Evolutionary conservation across 1,284 basidiomycete species (phyloP).

Genomic region (Mrakiaceae sp.): DNA sequence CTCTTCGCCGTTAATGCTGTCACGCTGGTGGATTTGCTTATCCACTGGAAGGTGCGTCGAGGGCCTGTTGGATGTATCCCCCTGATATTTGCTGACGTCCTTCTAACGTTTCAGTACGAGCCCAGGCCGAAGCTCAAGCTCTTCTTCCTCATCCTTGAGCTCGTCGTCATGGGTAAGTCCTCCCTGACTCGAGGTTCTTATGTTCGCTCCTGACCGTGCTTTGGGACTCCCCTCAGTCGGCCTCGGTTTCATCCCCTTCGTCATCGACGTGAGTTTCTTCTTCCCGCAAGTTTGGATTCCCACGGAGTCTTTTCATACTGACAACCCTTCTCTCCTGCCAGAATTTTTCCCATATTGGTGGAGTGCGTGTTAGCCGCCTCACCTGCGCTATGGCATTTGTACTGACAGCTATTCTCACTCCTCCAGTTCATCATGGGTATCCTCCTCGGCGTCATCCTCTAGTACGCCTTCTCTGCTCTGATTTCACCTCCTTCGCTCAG

Average conservation of each 20-base stretch:
- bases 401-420: slow-evolving; percentile 3
- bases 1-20: slow-evolving; percentile 87
- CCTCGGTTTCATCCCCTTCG: slow-evolving; percentile 67
- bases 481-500: not conserved
- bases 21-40: slow-evolving; percentile 65
- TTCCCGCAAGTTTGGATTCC: not conserved
- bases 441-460: slow-evolving; percentile 61
- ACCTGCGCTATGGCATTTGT: not conserved
- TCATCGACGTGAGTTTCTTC: slow-evolving; percentile 23
- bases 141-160: slow-evolving; percentile 69
- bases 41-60: slow-evolving; percentile 60
- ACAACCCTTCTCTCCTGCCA: slow-evolving; percentile 17
- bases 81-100: not conserved
- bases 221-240: slow-evolving; percentile 6
- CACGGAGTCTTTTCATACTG: not conserved
- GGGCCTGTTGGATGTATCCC: too few species aligned
- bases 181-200: not conserved
- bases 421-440: slow-evolving; percentile 51
- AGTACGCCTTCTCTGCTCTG: slow-evolving; percentile 59
- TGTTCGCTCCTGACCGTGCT: not conserved
- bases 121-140: slow-evolving; percentile 67
- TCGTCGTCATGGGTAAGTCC: slow-evolving; percentile 42
- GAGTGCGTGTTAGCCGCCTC: not conserved
- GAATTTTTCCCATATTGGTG: slow-evolving; percentile 40
- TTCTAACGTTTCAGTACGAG: slow-evolving; percentile 33